Conservation (phyloP, 108 stramenopile genomes). For the Pseudonitzschia multiseries region DNA sequence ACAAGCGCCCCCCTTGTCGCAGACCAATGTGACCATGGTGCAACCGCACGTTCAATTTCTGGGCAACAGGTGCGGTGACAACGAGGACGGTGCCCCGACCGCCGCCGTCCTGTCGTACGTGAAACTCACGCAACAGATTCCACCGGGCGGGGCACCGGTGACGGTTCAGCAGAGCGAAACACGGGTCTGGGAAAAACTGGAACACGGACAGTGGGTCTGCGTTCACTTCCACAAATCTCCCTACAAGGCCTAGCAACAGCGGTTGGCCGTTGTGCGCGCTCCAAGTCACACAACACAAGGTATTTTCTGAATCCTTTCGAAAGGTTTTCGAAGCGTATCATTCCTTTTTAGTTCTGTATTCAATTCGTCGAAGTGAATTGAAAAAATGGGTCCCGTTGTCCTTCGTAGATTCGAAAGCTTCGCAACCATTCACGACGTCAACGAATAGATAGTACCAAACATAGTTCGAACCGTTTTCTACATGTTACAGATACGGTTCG, state of each 20-base stretch:
- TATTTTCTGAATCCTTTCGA: too few relatives aligned
- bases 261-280: background rate
- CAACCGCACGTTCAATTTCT: slow-evolving; percentile 29
- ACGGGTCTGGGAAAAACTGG: slow-evolving; percentile 33
- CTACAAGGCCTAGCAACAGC: background rate
- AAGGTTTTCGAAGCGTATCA: too few relatives aligned
- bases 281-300: too few relatives aligned
- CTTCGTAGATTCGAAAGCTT: too few relatives aligned
- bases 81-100: background rate
- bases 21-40: slow-evolving; percentile 29
- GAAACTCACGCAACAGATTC: slow-evolving; percentile 23
- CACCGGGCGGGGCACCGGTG: slow-evolving; percentile 2
- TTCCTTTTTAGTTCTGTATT: too few relatives aligned
- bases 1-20: background rate
- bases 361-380: too few relatives aligned
- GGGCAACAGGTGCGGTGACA: background rate
- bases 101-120: slow-evolving; percentile 39
- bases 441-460: too few relatives aligned
- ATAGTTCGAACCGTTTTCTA: too few relatives aligned
- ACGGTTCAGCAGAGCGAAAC: slow-evolving; percentile 31
- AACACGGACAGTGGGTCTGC: slow-evolving; percentile 16
- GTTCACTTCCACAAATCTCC: slow-evolving; percentile 42
- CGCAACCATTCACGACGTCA: too few relatives aligned
- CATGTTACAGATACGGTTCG: too few relatives aligned
- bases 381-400: too few relatives aligned